These are phyloP conservation scores for Tothia fuscella DNA, from an alignment of 2,329 filamentous ascomycete genomes.

Conservation along the genomic window DNA sequence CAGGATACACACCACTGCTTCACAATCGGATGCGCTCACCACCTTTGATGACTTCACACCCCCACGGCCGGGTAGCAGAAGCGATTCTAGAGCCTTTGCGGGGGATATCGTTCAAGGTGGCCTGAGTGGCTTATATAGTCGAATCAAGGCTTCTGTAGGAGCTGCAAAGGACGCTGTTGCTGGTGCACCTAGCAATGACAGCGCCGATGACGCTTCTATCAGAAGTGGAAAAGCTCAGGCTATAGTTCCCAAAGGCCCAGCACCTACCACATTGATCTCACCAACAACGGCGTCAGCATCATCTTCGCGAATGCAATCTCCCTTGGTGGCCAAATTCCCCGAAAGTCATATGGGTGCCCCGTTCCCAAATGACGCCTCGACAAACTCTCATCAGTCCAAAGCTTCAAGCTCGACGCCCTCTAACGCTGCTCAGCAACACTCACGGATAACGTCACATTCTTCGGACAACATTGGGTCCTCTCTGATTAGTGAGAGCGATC, in stretches of 20 bases:
- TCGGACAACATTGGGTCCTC: no score
- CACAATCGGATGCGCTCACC: conserved; percentile 70
- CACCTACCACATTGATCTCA: conserved; percentile 19
- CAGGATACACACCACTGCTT: conserved; percentile 81
- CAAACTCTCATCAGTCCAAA: no score
- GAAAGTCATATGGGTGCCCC: no score
- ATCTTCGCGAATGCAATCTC: conserved; percentile 27
- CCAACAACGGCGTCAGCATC: conserved; percentile 24
- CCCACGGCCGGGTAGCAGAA: conserved; percentile 43
- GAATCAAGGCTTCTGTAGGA: conserved; percentile 71
- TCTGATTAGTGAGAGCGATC: no score
- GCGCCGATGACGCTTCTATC: conserved; percentile 18
- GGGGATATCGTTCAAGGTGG: conserved; percentile 73
- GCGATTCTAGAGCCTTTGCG: conserved; percentile 56
- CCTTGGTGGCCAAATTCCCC: conserved; percentile 24
- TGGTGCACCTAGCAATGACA: conserved; percentile 21
- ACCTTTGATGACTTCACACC: conserved; percentile 88
- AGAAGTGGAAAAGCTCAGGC: conserved; percentile 14
- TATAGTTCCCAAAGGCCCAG: not conserved
- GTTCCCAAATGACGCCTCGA: no score
- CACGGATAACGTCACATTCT: no score
- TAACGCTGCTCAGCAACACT: no score
- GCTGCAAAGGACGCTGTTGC: conserved; percentile 45
- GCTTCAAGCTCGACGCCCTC: no score
- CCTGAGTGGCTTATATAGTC: conserved; percentile 77